Conservation (phyloP, 2,329 filamentous ascomycete genomes). For the Fusarium virguliforme region DNA sequence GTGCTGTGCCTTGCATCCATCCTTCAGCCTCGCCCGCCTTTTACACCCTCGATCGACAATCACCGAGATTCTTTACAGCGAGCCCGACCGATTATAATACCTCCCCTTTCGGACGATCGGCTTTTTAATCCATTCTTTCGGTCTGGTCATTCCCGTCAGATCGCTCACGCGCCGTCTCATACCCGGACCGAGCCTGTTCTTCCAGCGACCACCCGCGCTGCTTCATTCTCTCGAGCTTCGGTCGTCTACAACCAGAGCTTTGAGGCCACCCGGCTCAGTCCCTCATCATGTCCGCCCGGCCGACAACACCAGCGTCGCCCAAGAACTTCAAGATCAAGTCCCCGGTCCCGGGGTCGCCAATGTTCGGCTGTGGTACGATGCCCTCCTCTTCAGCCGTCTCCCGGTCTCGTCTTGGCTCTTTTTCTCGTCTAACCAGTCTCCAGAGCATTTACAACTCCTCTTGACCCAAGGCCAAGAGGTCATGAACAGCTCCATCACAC, state of each 20-base stretch:
- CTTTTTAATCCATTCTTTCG: neutral
- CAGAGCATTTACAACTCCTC: constrained; percentile 82
- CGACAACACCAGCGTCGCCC: constrained; percentile 67
- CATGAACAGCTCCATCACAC: constrained; percentile 77
- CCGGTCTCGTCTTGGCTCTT: constrained; percentile 10
- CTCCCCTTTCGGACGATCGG: neutral
- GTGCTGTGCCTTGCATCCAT: constrained; percentile 28
- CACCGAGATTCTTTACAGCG: constrained; percentile 4
- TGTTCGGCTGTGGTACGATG: constrained; percentile 76
- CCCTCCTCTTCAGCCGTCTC: constrained; percentile 24
- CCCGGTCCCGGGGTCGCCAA: constrained; percentile 71
- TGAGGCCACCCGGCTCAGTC: constrained; percentile 16
- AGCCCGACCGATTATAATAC: constrained; percentile 14
- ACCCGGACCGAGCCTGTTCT: constrained; percentile 22
- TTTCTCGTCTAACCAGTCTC: constrained; percentile 50
- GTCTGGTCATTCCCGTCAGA: neutral
- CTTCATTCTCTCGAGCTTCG: constrained; percentile 13
- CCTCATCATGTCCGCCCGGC: constrained; percentile 62
- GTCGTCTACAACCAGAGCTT: neutral
- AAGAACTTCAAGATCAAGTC: constrained; percentile 74
- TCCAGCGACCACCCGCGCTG: constrained; percentile 12
- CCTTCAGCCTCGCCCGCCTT: constrained; percentile 36
- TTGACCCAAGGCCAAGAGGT: constrained; percentile 74
- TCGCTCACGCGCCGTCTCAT: constrained; percentile 1
- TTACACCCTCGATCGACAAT: constrained; percentile 26